A percentile compares a stretch with the other conserved stretches of the same genome.
Evolutionary conservation across 176 grass and related monocot species (phyloP).

Genomic region (Lolium rigidum): DNA sequence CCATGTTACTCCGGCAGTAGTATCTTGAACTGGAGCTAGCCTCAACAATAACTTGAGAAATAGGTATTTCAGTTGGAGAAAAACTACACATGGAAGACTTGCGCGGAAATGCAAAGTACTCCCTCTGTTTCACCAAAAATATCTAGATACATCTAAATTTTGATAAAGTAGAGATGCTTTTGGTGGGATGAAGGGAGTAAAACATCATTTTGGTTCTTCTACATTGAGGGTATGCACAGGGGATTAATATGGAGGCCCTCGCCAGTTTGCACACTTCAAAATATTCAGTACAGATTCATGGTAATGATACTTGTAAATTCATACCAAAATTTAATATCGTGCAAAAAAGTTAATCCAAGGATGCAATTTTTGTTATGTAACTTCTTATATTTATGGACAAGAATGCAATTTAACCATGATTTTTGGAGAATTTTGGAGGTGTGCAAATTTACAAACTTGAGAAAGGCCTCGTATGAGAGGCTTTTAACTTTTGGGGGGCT

Average conservation of each 20-base stretch:
- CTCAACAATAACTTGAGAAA: slow-evolving; percentile 79
- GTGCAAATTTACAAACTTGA: background rate
- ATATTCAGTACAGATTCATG: background rate
- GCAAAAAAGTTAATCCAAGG: background rate
- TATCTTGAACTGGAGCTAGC: slow-evolving; percentile 87
- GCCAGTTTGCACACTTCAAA: background rate
- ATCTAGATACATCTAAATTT: too few relatives aligned
- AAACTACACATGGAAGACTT: background rate
- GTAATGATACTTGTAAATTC: background rate
- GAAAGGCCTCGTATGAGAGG: background rate
- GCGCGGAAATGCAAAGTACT: background rate
- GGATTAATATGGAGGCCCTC: background rate
- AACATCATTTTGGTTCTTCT: background rate
- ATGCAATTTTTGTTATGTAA: background rate
- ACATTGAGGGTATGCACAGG: background rate
- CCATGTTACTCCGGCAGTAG: slow-evolving; percentile 90
- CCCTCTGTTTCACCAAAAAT: too few relatives aligned
- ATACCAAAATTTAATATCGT: background rate
- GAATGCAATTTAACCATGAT: background rate
- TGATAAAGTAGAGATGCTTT: too few relatives aligned
- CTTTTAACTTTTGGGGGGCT: background rate
- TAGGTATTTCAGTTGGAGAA: slow-evolving; percentile 19
- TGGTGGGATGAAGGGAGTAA: background rate
- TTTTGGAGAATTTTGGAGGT: background rate
- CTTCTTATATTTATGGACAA: background rate